A percentile compares a stretch with the other conserved stretches of the same genome.
Conservation (phyloP, 176 grass and related monocot species). For the Eremochloa ophiuroides region DNA sequence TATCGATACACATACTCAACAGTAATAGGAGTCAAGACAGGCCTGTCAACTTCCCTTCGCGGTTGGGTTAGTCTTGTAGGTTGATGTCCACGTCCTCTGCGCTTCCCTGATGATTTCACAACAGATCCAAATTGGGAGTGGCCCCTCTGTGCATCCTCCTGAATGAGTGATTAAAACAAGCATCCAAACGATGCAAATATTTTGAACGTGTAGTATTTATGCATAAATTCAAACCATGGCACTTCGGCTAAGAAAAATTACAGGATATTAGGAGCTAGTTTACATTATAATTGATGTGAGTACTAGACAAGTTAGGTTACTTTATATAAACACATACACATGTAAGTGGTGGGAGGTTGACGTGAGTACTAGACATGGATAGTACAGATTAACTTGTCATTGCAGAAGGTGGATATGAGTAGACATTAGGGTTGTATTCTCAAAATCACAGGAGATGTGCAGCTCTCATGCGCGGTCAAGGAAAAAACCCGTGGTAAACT, state of each 20-base stretch:
- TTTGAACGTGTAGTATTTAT: slow-evolving; percentile 1
- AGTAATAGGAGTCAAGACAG: slow-evolving; percentile 30
- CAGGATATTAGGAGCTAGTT: not conserved
- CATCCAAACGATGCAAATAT: not conserved
- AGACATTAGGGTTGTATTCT: not conserved
- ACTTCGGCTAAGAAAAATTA: not conserved
- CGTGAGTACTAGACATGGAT: not conserved
- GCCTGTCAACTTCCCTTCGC: slow-evolving; percentile 33
- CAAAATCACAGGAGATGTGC: not conserved
- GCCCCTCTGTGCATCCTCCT: slow-evolving; percentile 14
- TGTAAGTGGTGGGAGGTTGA: not conserved
- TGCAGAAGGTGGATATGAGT: not conserved
- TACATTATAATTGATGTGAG: too few species aligned
- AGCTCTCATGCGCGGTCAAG: not conserved
- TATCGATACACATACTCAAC: slow-evolving; percentile 20
- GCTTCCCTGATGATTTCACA: slow-evolving; percentile 17
- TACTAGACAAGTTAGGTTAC: too few species aligned
- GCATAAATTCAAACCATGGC: not conserved
- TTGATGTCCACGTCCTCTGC: slow-evolving; percentile 25
- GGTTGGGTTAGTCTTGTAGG: slow-evolving; percentile 27
- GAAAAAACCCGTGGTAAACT: not conserved
- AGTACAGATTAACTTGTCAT: slow-evolving; percentile 8
- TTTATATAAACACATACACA: not conserved
- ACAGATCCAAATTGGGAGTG: slow-evolving; percentile 1
- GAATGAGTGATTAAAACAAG: not conserved